phyloP scores from a whole-genome alignment of 2,329 filamentous ascomycete species.

The Paecilomyces sp. region DNA sequence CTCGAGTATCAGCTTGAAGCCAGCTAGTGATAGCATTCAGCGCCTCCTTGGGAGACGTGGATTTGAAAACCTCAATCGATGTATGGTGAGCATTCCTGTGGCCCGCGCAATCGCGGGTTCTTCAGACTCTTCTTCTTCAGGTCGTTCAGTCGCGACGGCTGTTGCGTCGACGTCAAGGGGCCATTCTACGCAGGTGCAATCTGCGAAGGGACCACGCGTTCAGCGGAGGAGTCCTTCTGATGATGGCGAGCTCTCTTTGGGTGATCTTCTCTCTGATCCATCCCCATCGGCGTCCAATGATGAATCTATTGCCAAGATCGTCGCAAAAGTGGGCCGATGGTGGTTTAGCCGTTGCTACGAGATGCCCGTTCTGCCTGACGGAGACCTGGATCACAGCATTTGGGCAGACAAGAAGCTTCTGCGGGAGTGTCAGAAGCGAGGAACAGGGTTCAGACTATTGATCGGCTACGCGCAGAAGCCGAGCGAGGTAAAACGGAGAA shows the following conservation, averaged over 20 bases:
- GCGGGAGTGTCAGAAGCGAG: slow-evolving; percentile 76
- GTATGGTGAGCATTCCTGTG: slow-evolving; percentile 43
- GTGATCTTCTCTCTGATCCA: slow-evolving; percentile 66
- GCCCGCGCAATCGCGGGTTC: slow-evolving; percentile 37
- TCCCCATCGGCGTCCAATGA: slow-evolving; percentile 65
- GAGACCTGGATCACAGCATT: slow-evolving; percentile 55
- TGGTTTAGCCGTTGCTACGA: slow-evolving; percentile 97
- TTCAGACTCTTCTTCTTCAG: slow-evolving; percentile 34
- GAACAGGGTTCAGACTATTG: slow-evolving; percentile 81
- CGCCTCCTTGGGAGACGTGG: slow-evolving; percentile 37
- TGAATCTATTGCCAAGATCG: slow-evolving; percentile 84
- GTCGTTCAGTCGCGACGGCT: slow-evolving; percentile 22
- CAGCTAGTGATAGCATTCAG: slow-evolving; percentile 42
- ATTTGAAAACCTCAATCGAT: slow-evolving; percentile 43
- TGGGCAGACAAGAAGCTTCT: slow-evolving; percentile 72
- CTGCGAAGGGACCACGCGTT: slow-evolving; percentile 11
- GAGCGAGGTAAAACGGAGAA: slow-evolving; percentile 34
- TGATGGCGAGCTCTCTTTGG: slow-evolving; percentile 43
- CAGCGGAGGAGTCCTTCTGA: slow-evolving; percentile 26
- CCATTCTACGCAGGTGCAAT: slow-evolving; percentile 15
- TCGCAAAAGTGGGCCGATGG: slow-evolving; percentile 86
- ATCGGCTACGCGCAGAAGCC: slow-evolving; percentile 89
- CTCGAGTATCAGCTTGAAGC: slow-evolving; percentile 38
- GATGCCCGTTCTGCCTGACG: slow-evolving; percentile 48
- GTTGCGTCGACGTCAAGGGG: slow-evolving; percentile 17